Conservation (phyloP, 2,329 filamentous ascomycete species). For the Fusarium kyushuense region DNA sequence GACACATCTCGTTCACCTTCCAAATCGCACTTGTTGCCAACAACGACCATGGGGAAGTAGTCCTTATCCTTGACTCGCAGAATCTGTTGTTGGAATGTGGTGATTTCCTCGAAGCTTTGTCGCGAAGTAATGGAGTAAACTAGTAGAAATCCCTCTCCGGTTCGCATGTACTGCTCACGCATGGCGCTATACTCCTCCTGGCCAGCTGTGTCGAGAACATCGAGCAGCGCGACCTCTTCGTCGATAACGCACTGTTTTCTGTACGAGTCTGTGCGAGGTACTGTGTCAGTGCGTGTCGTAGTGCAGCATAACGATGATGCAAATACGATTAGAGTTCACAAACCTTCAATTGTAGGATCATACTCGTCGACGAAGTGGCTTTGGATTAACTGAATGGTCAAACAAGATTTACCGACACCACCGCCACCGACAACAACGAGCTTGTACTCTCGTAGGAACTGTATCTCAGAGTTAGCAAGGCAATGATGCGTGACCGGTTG, state of each 20-base stretch:
- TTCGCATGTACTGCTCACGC: slow-evolving; percentile 99
- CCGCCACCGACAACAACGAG: slow-evolving; percentile 97
- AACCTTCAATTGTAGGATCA: slow-evolving; percentile 98
- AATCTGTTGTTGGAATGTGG: slow-evolving; percentile 99
- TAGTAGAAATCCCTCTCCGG: slow-evolving; percentile 95
- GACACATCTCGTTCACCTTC: slow-evolving; percentile 92
- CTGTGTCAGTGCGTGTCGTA: slow-evolving; percentile 36
- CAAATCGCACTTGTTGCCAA: slow-evolving; percentile 99
- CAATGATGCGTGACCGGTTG: neutral
- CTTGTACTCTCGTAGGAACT: slow-evolving; percentile 94
- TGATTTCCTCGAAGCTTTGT: slow-evolving; percentile 98
- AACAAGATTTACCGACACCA: slow-evolving; percentile 98
- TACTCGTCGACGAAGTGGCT: slow-evolving; percentile 99
- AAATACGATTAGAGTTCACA: slow-evolving; percentile 46
- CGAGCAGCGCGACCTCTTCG: slow-evolving; percentile 95
- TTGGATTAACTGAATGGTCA: slow-evolving; percentile 96
- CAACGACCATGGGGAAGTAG: slow-evolving; percentile 99
- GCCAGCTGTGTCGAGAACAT: slow-evolving; percentile 97
- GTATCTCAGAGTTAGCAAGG: slow-evolving; percentile 39
- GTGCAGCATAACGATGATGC: neutral
- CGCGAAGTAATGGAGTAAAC: slow-evolving; percentile 98
- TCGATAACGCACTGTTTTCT: slow-evolving; percentile 99
- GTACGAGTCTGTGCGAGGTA: slow-evolving; percentile 85
- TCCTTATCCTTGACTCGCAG: slow-evolving; percentile 99
- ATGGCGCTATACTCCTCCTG: slow-evolving; percentile 99